phyloP scores from a whole-genome alignment of 164 flowering plant genomes.

The Akebia trifoliata region DNA sequence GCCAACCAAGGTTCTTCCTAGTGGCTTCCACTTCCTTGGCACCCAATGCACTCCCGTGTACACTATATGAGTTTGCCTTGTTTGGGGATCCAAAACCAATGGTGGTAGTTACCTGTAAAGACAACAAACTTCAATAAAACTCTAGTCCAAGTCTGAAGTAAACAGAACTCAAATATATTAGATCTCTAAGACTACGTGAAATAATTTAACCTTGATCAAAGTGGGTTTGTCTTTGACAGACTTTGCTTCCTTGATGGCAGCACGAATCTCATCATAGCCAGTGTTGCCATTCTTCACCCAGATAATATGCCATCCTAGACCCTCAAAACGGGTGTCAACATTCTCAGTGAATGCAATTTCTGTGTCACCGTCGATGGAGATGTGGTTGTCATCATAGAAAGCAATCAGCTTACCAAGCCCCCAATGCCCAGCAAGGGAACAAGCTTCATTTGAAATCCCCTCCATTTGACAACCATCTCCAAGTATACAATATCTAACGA shows the following conservation, averaged over 20 bases:
- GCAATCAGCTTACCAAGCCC: constrained; percentile 95
- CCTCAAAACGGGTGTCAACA: constrained; percentile 87
- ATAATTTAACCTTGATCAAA: constrained; percentile 74
- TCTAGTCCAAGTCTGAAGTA: no score
- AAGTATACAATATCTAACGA: constrained; percentile 58
- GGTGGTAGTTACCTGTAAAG: constrained; percentile 80
- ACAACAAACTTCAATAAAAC: constrained; percentile 7
- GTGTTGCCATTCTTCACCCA: constrained; percentile 98
- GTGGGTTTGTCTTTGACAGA: constrained; percentile 91
- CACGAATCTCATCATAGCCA: constrained; percentile 94
- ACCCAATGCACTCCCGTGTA: constrained; percentile 92
- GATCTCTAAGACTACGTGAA: no score
- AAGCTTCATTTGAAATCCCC: constrained; percentile 87
- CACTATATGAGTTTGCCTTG: constrained; percentile 93
- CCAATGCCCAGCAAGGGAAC: constrained; percentile 96
- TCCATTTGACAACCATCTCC: constrained; percentile 99
- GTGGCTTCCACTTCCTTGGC: constrained; percentile 98
- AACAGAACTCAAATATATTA: no score
- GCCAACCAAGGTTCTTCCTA: constrained; percentile 91
- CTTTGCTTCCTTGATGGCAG: constrained; percentile 94
- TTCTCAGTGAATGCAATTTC: constrained; percentile 93
- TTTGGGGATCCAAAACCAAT: constrained; percentile 98
- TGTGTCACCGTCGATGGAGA: constrained; percentile 94
- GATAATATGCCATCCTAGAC: constrained; percentile 94
- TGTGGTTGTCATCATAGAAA: constrained; percentile 97